These are phyloP conservation scores for Beauveria australis DNA, from an alignment of 2,329 filamentous ascomycete species.

Conservation along the genomic window DNA sequence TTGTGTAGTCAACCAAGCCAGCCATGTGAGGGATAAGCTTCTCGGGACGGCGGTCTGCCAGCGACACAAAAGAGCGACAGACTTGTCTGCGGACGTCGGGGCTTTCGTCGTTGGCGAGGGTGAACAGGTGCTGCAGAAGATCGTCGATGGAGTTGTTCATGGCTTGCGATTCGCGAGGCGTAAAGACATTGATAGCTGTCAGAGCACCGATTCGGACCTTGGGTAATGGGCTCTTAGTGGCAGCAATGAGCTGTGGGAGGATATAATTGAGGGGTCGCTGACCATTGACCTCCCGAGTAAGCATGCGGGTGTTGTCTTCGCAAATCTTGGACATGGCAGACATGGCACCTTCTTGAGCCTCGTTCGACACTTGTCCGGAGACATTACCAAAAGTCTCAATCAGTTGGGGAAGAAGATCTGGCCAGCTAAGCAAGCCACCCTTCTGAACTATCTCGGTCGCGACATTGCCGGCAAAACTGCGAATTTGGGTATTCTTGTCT, in stretches of 20 bases:
- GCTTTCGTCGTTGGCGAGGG: conserved; percentile 66
- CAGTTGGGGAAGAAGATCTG: conserved; percentile 78
- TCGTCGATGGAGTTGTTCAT: conserved; percentile 73
- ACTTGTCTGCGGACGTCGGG: conserved; percentile 85
- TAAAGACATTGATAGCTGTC: conserved; percentile 84
- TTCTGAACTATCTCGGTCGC: conserved; percentile 84
- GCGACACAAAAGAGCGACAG: conserved; percentile 83
- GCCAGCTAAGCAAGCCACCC: conserved; percentile 84
- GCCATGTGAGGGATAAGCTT: conserved; percentile 83
- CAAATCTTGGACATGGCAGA: conserved; percentile 89
- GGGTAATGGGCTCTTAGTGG: conserved; percentile 66
- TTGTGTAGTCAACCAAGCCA: conserved; percentile 86
- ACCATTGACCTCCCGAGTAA: conserved; percentile 82
- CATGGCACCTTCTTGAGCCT: conserved; percentile 89
- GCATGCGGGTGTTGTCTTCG: conserved; percentile 82
- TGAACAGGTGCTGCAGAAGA: conserved; percentile 75
- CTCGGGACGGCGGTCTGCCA: conserved; percentile 84
- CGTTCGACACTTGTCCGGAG: conserved; percentile 55
- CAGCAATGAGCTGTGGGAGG: conserved; percentile 82
- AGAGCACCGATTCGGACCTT: conserved; percentile 76
- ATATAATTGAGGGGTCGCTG: conserved; percentile 82
- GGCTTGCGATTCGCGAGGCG: conserved; percentile 74
- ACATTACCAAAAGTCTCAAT: conserved; percentile 69
- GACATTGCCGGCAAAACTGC: conserved; percentile 84
- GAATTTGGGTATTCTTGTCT: conserved; percentile 73